phyloP scores from a whole-genome alignment of 306 rosid genomes.

The Vicia sativa region DNA sequence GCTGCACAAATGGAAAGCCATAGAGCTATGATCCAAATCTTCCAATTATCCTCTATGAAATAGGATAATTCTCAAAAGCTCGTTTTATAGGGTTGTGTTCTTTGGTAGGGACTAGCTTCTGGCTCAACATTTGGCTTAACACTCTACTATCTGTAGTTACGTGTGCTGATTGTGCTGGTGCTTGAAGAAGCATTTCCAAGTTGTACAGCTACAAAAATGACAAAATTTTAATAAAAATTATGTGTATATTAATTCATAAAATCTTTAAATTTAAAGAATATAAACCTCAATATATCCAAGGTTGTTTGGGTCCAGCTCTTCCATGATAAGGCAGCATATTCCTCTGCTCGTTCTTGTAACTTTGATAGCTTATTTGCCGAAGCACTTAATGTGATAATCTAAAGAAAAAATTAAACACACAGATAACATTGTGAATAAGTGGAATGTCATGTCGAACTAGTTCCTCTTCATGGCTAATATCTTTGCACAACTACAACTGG shows the following conservation, averaged over 20 bases:
- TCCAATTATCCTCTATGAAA: slow-evolving; percentile 81
- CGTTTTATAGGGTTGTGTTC: slow-evolving; percentile 76
- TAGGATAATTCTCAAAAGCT: slow-evolving; percentile 42
- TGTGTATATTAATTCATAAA: not conserved
- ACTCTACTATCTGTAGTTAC: slow-evolving; percentile 58
- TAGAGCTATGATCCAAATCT: slow-evolving; percentile 63
- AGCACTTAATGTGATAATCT: slow-evolving; percentile 82
- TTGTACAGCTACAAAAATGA: slow-evolving; percentile 59
- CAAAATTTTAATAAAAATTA: not conserved
- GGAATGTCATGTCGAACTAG: no score
- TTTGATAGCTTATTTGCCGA: slow-evolving; percentile 79
- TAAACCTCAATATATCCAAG: slow-evolving; percentile 77
- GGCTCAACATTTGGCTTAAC: slow-evolving; percentile 73
- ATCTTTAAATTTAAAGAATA: not conserved
- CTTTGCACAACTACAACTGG: not conserved
- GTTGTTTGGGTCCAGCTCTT: slow-evolving; percentile 83
- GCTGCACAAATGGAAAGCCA: slow-evolving; percentile 70
- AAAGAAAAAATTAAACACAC: slow-evolving; percentile 3
- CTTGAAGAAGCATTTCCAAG: slow-evolving; percentile 84
- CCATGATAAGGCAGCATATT: slow-evolving; percentile 93
- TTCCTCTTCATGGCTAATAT: no score
- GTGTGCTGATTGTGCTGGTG: slow-evolving; percentile 62
- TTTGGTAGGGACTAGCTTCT: slow-evolving; percentile 68
- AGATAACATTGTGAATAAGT: not conserved
- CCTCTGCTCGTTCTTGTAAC: slow-evolving; percentile 76